Conservation (phyloP, 1,284 basidiomycete genomes). For the Cutaneotrichosporon cavernicola region DNA sequence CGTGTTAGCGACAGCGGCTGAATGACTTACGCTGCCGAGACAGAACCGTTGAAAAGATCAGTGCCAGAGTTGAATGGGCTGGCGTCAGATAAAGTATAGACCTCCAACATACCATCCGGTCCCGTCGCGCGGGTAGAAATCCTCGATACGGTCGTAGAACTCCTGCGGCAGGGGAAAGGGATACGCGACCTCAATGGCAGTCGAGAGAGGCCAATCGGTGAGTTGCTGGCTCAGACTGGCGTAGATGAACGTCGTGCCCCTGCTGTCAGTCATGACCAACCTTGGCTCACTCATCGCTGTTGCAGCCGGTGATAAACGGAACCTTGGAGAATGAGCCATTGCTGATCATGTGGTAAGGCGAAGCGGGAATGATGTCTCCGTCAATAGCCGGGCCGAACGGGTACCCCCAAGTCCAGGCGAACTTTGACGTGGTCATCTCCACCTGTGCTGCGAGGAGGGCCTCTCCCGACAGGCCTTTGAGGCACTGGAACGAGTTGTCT, state of each 20-base stretch:
- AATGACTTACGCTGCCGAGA: not conserved
- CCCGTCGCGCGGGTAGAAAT: slow-evolving; percentile 9
- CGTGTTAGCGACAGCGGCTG: not conserved
- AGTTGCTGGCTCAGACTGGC: slow-evolving; percentile 4
- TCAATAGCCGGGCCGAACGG: slow-evolving; percentile 39
- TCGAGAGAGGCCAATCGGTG: slow-evolving; percentile 3
- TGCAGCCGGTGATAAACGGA: slow-evolving; percentile 51
- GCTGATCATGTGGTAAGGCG: slow-evolving; percentile 40
- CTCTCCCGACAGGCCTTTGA: slow-evolving; percentile 21
- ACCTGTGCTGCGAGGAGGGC: slow-evolving; percentile 4
- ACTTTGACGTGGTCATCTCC: not conserved
- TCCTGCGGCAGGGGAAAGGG: not conserved
- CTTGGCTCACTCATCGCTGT: slow-evolving; percentile 36
- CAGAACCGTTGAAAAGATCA: slow-evolving; percentile 33
- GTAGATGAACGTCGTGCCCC: slow-evolving; percentile 18
- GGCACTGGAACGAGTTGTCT: slow-evolving; percentile 35
- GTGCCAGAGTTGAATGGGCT: slow-evolving; percentile 47
- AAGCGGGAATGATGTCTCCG: slow-evolving; percentile 46
- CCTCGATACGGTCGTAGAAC: slow-evolving; percentile 7
- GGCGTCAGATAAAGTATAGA: not conserved
- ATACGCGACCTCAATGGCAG: slow-evolving; percentile 2
- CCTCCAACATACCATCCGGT: not conserved
- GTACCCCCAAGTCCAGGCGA: not conserved
- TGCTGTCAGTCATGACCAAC: not conserved
- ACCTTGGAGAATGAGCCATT: slow-evolving; percentile 42